Evolutionary conservation across 345 rosid species (phyloP).

Genomic region (Salix dunnii): DNA sequence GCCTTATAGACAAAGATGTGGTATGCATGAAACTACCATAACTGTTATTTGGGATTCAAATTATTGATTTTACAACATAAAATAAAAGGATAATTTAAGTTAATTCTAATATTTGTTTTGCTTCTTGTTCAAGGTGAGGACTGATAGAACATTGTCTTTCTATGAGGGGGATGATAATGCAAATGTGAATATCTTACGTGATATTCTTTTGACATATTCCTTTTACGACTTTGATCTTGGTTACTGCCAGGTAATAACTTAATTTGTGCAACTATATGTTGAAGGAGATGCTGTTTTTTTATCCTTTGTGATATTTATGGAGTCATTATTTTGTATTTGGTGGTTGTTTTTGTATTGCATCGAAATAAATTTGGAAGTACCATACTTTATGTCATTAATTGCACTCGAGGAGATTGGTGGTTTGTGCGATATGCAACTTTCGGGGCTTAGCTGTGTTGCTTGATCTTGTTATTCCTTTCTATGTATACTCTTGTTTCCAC

Average conservation of each 20-base stretch:
- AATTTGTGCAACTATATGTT: neutral
- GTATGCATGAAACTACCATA: constrained; percentile 40
- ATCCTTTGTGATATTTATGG: neutral
- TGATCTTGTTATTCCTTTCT: neutral
- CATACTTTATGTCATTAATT: neutral
- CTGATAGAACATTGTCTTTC: constrained; percentile 73
- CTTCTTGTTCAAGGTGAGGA: constrained; percentile 69
- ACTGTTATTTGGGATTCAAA: neutral
- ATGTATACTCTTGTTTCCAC: neutral
- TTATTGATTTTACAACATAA: neutral
- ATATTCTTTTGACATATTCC: constrained; percentile 84
- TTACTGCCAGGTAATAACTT: constrained; percentile 83
- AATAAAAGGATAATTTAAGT: neutral
- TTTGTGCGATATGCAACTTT: neutral
- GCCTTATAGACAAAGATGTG: constrained; percentile 92
- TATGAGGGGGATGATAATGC: constrained; percentile 91
- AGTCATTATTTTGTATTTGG: neutral
- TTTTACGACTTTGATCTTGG: constrained; percentile 98
- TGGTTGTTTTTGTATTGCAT: neutral
- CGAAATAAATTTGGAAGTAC: neutral
- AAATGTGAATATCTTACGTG: constrained; percentile 70
- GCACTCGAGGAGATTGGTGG: neutral
- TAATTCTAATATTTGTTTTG: neutral
- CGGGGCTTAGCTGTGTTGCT: neutral
- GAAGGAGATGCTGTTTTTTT: neutral